Percentiles rank a stretch among this genome's conserved stretches.
Conservation (phyloP, 805 yeast genomes). For the Schizosaccharomyces octosporus region DNA sequence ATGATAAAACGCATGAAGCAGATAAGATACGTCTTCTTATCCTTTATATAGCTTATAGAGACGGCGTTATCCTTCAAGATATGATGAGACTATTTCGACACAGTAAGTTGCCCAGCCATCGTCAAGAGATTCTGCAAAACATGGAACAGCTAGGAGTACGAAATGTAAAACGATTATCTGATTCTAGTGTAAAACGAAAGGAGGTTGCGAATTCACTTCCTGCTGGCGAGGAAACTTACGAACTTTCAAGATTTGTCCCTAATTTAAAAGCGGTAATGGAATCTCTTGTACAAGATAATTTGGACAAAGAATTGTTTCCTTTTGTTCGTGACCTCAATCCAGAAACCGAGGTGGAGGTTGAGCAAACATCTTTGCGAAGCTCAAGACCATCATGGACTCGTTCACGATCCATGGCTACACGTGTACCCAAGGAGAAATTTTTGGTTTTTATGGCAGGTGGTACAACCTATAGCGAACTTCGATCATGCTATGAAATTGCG, state of each 20-base stretch:
- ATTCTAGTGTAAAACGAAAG: conserved; percentile 20
- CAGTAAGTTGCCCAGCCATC: conserved; percentile 18
- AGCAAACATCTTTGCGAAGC: conserved; percentile 4
- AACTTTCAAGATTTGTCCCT: conserved; percentile 38
- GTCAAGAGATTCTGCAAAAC: conserved; percentile 31
- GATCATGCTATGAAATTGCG: conserved; percentile 50
- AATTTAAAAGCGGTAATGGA: conserved; percentile 37
- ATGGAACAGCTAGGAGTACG: conserved; percentile 34
- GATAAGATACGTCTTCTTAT: conserved; percentile 58
- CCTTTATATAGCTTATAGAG: conserved; percentile 55
- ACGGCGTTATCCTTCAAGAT: conserved; percentile 57
- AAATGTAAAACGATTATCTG: conserved; percentile 21
- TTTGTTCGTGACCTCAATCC: conserved; percentile 48
- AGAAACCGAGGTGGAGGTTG: conserved; percentile 12
- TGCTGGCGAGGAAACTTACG: conserved; percentile 10
- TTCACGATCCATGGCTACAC: conserved; percentile 6
- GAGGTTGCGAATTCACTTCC: conserved; percentile 11
- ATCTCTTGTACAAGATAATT: conserved; percentile 21
- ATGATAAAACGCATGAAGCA: conserved; percentile 13
- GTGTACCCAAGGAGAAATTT: conserved; percentile 29
- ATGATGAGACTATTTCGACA: conserved; percentile 43
- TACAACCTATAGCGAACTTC: conserved; percentile 54
- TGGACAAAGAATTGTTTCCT: conserved; percentile 42
- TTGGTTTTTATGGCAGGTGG: conserved; percentile 80
- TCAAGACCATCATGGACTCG: conserved; percentile 2